Percentiles rank a stretch among this genome's conserved stretches.
phyloP scores from a whole-genome alignment of 176 grass and related monocot genomes.

The Saccharum spontaneum region DNA sequence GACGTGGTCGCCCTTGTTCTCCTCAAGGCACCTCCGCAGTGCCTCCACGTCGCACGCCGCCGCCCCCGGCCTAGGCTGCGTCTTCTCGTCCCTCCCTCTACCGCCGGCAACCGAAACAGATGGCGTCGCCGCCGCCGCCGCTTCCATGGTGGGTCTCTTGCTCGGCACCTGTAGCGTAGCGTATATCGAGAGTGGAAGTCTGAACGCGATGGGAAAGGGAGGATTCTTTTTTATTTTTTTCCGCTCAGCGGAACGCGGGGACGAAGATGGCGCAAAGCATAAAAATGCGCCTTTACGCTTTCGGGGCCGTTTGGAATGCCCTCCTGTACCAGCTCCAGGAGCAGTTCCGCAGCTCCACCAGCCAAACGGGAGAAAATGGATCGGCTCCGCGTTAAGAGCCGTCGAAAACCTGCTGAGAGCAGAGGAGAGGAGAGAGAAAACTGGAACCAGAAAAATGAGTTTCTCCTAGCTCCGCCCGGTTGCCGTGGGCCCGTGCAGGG shows the following conservation, averaged over 20 bases:
- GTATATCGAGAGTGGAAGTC: neutral
- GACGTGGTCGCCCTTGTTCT: conserved; percentile 75
- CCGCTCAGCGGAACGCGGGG: too few species aligned
- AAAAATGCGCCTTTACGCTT: too few species aligned
- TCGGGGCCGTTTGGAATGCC: too few species aligned
- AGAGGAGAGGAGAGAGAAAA: too few species aligned
- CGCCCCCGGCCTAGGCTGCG: neutral
- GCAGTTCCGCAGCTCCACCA: too few species aligned
- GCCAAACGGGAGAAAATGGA: too few species aligned
- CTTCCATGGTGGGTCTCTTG: conserved; percentile 1
- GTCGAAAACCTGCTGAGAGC: too few species aligned
- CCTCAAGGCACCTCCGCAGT: conserved; percentile 70
- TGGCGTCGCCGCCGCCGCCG: neutral
- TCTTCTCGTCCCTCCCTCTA: neutral
- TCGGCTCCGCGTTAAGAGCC: too few species aligned
- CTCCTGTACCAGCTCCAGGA: too few species aligned
- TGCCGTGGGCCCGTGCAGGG: too few species aligned
- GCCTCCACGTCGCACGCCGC: conserved; percentile 68
- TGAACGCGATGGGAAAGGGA: neutral
- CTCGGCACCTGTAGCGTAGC: neutral
- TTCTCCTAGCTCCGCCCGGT: too few species aligned
- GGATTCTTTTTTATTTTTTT: neutral
- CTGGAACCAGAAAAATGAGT: too few species aligned
- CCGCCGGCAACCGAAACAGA: neutral
- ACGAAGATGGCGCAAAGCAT: neutral